Evolutionary conservation across 768 basidiomycete species (phyloP), one percentile per base, ranked within the genome.

Genomic region (Lentinula guzmanii): DNA sequence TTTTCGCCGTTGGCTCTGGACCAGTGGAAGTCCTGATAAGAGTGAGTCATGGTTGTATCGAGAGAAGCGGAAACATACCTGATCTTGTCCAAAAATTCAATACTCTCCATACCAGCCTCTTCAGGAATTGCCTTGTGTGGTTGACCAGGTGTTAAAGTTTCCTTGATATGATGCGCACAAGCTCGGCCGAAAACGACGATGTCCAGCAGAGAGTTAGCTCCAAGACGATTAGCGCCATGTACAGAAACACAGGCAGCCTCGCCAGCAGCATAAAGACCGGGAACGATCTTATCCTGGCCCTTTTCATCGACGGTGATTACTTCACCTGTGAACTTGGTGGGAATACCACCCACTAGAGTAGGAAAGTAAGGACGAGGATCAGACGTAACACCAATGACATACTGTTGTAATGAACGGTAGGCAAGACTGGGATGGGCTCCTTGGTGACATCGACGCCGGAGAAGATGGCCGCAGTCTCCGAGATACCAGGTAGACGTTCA

Each of bases 101-200:
- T 85, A 69, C 85, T 90, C 62, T 87, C 73, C 53, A 93, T 79
- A 59, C 97, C 96, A 65, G 94, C 87, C 66, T 96, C 87, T 50
- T 88, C 90, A 45, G 90, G 83, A 64, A 98, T 89, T 62, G 81
- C 79, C 76, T 93, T 93, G 79, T 98, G 97, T 9, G 94, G 86
- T 71, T 89, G 91, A 61, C 94, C 93, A 45, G 95, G 93, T 16
- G 88, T 86, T 62, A 93, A 82, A 45, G 82, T 98, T 60, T 96
- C 93, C 66, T 86, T 87, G 72, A 98, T 98, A 77, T 98, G 97
- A 75, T 97, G 91, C 31, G 97, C 96, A 68, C 92, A 95, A n/a
- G 97, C 96, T 74, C 97, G 95, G 68, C 97, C 97, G 69, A 98
- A 99, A 66, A 98, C 97, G 74, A 98, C 97, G 67, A 98, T 97